Percentiles rank a stretch among this genome's conserved stretches.
These are phyloP conservation scores for Sclerotinia spermophila DNA, from an alignment of 2,329 filamentous ascomycete genomes.

Conservation along the genomic window DNA sequence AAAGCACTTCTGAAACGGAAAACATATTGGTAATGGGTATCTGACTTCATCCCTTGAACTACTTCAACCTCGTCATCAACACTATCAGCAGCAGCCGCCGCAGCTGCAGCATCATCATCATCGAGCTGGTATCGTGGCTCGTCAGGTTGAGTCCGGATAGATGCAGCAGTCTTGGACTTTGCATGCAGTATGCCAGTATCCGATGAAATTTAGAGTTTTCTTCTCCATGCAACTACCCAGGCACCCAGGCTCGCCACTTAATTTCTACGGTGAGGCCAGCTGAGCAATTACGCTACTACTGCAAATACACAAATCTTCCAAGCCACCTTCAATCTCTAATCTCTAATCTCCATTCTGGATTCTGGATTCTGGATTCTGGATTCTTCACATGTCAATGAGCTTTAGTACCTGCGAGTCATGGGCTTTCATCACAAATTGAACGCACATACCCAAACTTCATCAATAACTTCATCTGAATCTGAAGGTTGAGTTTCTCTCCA, in stretches of 20 bases:
- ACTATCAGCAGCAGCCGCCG: background rate
- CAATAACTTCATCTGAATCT: background rate
- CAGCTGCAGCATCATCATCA: background rate
- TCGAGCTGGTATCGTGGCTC: background rate
- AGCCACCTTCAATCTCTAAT: background rate
- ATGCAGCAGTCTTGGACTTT: background rate
- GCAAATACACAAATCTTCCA: conserved; percentile 1
- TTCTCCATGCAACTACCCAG: conserved; percentile 7
- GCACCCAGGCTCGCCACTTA: conserved; percentile 1
- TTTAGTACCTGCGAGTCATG: conserved; percentile 5
- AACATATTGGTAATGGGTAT: background rate
- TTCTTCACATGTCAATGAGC: background rate
- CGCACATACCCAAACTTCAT: background rate
- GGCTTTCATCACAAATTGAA: background rate
- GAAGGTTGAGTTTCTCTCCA: background rate
- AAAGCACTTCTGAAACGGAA: background rate
- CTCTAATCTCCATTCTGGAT: too few species aligned
- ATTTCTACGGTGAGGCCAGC: background rate
- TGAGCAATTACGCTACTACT: background rate
- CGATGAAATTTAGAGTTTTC: background rate
- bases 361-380: too few species aligned
- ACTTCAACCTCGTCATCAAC: background rate
- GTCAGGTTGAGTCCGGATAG: background rate
- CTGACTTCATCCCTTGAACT: background rate
- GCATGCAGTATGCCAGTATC: background rate